phyloP scores from a whole-genome alignment of 75 land plant species.

The Pseudotsuga menziesii region DNA sequence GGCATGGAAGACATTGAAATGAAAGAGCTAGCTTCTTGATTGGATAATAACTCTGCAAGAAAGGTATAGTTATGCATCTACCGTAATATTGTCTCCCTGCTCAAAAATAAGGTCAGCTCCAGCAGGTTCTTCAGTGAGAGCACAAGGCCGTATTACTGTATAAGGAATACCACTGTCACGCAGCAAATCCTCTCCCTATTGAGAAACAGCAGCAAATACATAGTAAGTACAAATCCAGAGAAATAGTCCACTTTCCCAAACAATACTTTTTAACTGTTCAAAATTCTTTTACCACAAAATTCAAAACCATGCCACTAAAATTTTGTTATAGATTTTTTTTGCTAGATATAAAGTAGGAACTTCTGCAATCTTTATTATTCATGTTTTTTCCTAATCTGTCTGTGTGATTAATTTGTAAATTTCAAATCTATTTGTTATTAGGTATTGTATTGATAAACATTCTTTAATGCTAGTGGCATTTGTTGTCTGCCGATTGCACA shows the following conservation, averaged over 20 bases:
- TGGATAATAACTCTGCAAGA: background rate
- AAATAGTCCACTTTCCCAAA: background rate
- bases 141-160: constrained; percentile 93
- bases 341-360: background rate
- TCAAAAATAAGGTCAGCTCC: constrained; percentile 98
- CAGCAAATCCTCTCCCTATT: constrained; percentile 88
- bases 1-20: background rate
- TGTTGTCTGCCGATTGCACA: no score
- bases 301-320: background rate
- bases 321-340: background rate
- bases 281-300: background rate
- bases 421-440: background rate
- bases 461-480: background rate
- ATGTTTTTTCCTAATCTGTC: background rate
- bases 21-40: background rate
- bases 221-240: background rate
- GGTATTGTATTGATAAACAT: background rate
- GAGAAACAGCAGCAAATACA: background rate
- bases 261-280: background rate
- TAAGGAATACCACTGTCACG: constrained; percentile 95
- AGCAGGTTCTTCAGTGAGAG: constrained; percentile 98
- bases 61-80: constrained; percentile 9
- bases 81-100: constrained; percentile 98
- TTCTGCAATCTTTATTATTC: background rate
- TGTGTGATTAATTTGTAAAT: background rate